A percentile compares a stretch with the other conserved stretches of the same genome.
Evolutionary conservation across 108 stramenopile species (phyloP).

Genomic region (Mediolabrus comicus): DNA sequence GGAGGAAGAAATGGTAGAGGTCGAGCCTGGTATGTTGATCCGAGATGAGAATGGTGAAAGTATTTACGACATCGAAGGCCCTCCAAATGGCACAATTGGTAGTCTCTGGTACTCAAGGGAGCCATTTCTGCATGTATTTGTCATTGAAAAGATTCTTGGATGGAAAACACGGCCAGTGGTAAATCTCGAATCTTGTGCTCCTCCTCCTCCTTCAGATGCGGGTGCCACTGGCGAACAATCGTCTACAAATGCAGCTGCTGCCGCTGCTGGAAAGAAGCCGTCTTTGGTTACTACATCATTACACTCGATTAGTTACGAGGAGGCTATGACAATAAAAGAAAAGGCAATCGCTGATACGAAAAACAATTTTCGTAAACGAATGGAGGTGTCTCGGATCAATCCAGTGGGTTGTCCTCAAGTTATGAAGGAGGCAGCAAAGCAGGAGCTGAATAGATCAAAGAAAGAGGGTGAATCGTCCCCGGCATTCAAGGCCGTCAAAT

Average conservation of each 20-base stretch:
- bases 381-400: constrained; percentile 74
- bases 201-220: neutral
- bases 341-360: constrained; percentile 52
- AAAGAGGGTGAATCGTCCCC: constrained; percentile 11
- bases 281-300: neutral
- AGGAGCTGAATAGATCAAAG: constrained; percentile 21
- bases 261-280: constrained; percentile 3
- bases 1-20: constrained; percentile 8
- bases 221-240: neutral
- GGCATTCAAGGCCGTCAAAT: constrained; percentile 26
- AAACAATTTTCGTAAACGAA: constrained; percentile 59
- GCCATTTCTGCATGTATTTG: constrained; percentile 68
- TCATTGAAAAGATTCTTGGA: constrained; percentile 78
- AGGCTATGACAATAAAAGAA: constrained; percentile 51
- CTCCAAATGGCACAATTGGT: constrained; percentile 62
- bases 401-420: constrained; percentile 68
- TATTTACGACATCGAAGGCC: constrained; percentile 58
- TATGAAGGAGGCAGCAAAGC: constrained; percentile 48
- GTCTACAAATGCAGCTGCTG: neutral
- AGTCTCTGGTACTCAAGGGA: constrained; percentile 86
- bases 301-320: constrained; percentile 35
- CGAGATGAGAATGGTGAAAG: constrained; percentile 22
- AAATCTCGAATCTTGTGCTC: constrained; percentile 45
- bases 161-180: constrained; percentile 70
- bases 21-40: constrained; percentile 7